phyloP scores from a whole-genome alignment of 805 yeast species.

The Groenewaldozyma tartarivorans region DNA sequence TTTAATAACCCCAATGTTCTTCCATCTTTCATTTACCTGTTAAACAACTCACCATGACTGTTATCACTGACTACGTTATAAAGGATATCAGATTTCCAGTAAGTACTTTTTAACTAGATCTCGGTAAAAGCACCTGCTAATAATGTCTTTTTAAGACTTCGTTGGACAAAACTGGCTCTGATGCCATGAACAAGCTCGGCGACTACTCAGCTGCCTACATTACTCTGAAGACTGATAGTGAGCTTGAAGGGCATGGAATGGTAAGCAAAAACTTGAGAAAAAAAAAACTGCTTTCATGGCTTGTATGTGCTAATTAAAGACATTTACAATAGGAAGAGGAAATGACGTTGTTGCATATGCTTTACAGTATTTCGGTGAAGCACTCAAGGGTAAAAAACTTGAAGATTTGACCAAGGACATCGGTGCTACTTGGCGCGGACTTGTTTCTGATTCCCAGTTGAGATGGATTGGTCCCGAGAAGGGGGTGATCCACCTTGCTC shows the following conservation, averaged over 20 bases:
- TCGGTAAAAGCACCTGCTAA: background rate
- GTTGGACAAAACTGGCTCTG: conserved; percentile 33
- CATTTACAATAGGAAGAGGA: conserved; percentile 35
- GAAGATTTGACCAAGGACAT: conserved; percentile 28
- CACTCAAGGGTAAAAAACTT: conserved; percentile 28
- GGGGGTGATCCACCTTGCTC: conserved; percentile 34
- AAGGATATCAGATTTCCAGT: conserved; percentile 31
- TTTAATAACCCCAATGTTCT: too few species aligned
- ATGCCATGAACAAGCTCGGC: conserved; percentile 34
- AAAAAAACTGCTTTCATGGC: background rate
- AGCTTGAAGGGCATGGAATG: conserved; percentile 33
- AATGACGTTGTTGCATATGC: conserved; percentile 30
- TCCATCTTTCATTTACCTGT: too few species aligned
- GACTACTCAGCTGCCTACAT: conserved; percentile 35
- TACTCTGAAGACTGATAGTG: conserved; percentile 26
- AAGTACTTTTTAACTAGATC: conserved; percentile 4
- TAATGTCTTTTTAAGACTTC: conserved; percentile 21
- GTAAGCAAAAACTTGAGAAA: too few species aligned
- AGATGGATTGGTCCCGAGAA: conserved; percentile 41
- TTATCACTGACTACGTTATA: conserved; percentile 25
- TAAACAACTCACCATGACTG: background rate
- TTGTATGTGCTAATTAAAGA: too few species aligned
- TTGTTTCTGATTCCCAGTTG: conserved; percentile 33
- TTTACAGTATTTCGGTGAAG: conserved; percentile 30
- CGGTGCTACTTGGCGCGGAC: conserved; percentile 33